Evolutionary conservation across 192 early-diverging fungal genomes (phyloP).

Genomic region (Mortierella antarctica): DNA sequence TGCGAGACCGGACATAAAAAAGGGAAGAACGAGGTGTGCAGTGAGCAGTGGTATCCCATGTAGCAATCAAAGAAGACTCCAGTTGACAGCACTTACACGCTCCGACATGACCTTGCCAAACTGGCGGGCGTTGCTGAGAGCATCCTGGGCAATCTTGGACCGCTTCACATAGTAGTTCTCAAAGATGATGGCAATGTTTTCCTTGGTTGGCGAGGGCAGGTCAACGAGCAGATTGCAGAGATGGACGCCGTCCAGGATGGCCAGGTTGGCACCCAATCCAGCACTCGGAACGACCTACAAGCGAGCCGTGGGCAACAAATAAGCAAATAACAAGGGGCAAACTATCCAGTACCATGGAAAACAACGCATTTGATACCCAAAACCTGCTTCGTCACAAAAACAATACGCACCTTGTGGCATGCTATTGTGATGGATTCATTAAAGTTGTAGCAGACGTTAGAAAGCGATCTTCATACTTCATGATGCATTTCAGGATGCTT

Average conservation of each 20-base stretch:
- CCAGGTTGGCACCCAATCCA: slow-evolving; percentile 45
- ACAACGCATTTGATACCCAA: neutral
- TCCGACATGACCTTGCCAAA: slow-evolving; percentile 52
- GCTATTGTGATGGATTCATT: slow-evolving; percentile 15
- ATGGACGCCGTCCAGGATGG: slow-evolving; percentile 38
- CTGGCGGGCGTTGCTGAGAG: slow-evolving; percentile 36
- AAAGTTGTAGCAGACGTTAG: too few relatives aligned
- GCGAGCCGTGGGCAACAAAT: neutral
- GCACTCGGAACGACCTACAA: slow-evolving; percentile 45
- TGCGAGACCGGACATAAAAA: neutral
- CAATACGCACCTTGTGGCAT: slow-evolving; percentile 35
- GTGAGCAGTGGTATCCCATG: too few relatives aligned
- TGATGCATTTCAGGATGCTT: too few relatives aligned
- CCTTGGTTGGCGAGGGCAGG: slow-evolving; percentile 11
- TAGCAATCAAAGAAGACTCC: too few relatives aligned
- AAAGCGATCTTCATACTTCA: neutral
- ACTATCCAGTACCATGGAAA: neutral
- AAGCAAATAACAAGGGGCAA: neutral
- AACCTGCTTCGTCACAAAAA: neutral
- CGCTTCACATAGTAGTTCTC: slow-evolving; percentile 29
- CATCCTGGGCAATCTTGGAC: slow-evolving; percentile 25
- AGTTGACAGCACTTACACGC: slow-evolving; percentile 6
- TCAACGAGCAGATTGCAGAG: slow-evolving; percentile 40
- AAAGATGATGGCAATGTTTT: slow-evolving; percentile 29
- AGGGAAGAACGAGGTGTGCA: neutral